Evolutionary conservation across 306 rosid species (phyloP), one percentile per base, ranked within the genome.

Genomic region (Medicago truncatula): DNA sequence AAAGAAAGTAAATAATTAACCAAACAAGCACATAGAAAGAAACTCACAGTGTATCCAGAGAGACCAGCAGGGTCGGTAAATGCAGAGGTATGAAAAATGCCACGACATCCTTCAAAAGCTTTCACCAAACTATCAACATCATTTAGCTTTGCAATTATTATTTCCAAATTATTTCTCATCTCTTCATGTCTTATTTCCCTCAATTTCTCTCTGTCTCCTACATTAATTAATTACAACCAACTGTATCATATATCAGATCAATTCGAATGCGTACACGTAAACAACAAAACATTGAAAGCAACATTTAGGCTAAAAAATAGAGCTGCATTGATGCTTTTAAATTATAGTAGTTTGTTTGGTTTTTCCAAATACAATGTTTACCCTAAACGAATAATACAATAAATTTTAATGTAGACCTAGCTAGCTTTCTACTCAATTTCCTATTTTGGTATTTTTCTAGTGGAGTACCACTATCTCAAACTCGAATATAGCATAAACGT

Each of bases 51-150:
- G 81, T 95, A 95, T 40, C 99, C 99, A 16, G 99, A 88, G 13
- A 95, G 88, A 25, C 97, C 99, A 17, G 93, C 87, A 11, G 99
- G 97, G 76, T 95, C 99, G 2, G 84, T 65, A 34, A 87, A 92
- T 0, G 97, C 82, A 47, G 99, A 83, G 84, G 97, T 92, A 74
- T 95, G 99, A 67, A 95, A 89, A 0, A 92, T 86, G 78, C 91
- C 97, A 73, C 87, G 82, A 86, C 99, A 95, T 1, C 94, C 97
- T 4, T 92, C 67, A 58, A 95, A 89, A 2, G 96, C 97, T 62
- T 67, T 71, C 11, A 54, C 8, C 1, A 95, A 82, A 50, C 85
- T 86, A 8, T 87, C 84, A 34, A 80, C 44, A 1, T 88, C 91
- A 4, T 23, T 78, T 15, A 95, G 54, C 25, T 83, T 85, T 8